Base-by-base conservation (phyloP, 2,329 filamentous ascomycete genomes). In the Zelopaecilomyces penicillatus region DNA sequence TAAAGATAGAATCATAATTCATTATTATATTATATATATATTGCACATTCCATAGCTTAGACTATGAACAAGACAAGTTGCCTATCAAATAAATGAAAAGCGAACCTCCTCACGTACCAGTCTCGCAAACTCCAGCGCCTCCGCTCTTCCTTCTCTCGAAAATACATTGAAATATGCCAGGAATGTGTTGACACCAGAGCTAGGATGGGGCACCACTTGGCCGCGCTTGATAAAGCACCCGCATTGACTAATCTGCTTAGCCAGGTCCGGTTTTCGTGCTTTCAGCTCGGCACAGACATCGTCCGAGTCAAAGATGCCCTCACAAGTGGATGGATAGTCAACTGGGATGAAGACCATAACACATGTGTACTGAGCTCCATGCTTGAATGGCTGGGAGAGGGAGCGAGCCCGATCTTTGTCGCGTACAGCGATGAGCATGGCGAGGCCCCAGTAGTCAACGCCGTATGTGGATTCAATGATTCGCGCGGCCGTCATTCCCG, bases 401-500 rank as follows among this genome's bases (percentile, higher is more conserved):
- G 46, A 33, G 5, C 44, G 42, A 11, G 41, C 43, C 3, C 50
- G 41, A 30, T 37, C 33, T 12, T 30, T 27, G 31, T 54, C 50
- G 6, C 44, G 30, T 26, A 32, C 26, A 12, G 41, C 45, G 30
- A 47, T 38, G 33, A 44, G 41, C 30, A 41, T 34, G 27, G 41
- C 41, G 27, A 47, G 12, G 2, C 49, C 50, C 41, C 46, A 52
- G 34, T 50, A 48, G 39, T 53, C 45, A 30, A 54, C 42, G 3
- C 52, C 52, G 36, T 54, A 51, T 4, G 50, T 53, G 8, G 44
- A 42, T 39, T 46, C 50, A 5, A 46, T 39, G 11, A 44, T 43
- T 7, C 48, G 32, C 27, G 42, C 48, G 38, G 39, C 43, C 0
- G 47, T 47, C 44, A 51, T 52, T 5, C 51, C 52, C 8, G 43